phyloP scores from a whole-genome alignment of 176 grass and related monocot genomes.

The Lolium multiflorum region DNA sequence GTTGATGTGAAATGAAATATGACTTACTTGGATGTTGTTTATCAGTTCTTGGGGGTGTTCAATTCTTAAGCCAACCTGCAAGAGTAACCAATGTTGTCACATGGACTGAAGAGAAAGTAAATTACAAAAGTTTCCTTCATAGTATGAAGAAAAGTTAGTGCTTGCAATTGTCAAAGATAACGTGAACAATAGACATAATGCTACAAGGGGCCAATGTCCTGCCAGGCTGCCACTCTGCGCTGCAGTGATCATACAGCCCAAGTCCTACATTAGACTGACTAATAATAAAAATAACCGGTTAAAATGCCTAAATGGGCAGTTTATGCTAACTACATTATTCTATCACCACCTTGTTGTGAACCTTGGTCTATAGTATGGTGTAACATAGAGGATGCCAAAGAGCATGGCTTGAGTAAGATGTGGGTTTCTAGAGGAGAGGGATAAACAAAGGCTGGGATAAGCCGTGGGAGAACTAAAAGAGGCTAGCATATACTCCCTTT shows the following conservation, averaged over 20 bases:
- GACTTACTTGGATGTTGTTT: conserved; percentile 90
- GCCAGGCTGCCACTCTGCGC: neutral
- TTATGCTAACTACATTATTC: conserved; percentile 4
- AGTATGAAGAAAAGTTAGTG: neutral
- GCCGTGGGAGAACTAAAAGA: neutral
- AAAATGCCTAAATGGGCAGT: conserved; percentile 7
- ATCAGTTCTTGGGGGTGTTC: conserved; percentile 97
- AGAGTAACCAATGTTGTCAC: conserved; percentile 28
- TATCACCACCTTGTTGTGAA: neutral
- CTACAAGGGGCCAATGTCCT: neutral
- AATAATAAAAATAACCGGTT: conserved; percentile 7
- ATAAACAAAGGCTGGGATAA: neutral
- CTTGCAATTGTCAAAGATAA: conserved; percentile 36
- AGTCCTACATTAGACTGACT: neutral
- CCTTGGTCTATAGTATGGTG: neutral
- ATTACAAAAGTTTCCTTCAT: conserved; percentile 33
- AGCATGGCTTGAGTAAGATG: neutral
- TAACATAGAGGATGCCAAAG: neutral
- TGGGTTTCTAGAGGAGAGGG: neutral
- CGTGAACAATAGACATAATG: conserved; percentile 6
- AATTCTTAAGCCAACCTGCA: conserved; percentile 91
- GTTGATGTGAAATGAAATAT: conserved; percentile 32
- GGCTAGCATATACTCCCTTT: neutral
- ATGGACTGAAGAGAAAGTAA: conserved; percentile 21
- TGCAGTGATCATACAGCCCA: conserved; percentile 11